phyloP scores from a whole-genome alignment of 345 rosid species.

The Isatis tinctoria region DNA sequence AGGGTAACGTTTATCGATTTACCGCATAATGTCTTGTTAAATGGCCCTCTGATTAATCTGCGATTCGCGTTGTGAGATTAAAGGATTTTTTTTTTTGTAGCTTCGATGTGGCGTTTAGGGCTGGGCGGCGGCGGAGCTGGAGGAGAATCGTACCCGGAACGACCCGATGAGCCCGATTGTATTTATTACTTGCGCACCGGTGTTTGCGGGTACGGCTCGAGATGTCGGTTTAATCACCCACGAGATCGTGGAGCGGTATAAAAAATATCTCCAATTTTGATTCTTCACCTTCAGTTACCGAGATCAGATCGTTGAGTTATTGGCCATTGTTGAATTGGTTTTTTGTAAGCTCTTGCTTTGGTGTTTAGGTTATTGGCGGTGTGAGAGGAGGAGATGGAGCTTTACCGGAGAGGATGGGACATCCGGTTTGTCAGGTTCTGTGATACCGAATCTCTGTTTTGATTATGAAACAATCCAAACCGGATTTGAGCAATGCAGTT shows the following conservation, averaged over 20 bases:
- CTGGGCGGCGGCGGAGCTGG: slow-evolving; percentile 22
- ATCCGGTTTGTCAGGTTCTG: slow-evolving; percentile 88
- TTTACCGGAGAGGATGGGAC: slow-evolving; percentile 75
- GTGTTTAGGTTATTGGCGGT: slow-evolving; percentile 54
- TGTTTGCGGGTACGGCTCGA: slow-evolving; percentile 68
- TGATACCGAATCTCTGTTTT: background rate
- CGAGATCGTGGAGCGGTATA: slow-evolving; percentile 77
- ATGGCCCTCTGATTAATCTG: slow-evolving; percentile 40
- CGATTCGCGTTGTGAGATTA: slow-evolving; percentile 13
- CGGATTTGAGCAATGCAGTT: slow-evolving; percentile 14
- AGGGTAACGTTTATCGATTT: slow-evolving; percentile 44
- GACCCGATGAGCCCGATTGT: slow-evolving; percentile 81
- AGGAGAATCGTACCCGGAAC: slow-evolving; percentile 63
- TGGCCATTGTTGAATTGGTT: background rate
- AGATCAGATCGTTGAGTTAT: slow-evolving; percentile 14
- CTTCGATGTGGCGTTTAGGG: slow-evolving; percentile 60
- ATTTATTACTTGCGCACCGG: slow-evolving; percentile 83
- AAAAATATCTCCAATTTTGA: background rate
- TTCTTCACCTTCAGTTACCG: slow-evolving; percentile 1
- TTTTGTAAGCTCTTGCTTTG: slow-evolving; percentile 18
- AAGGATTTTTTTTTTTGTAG: slow-evolving; percentile 17
- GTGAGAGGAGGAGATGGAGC: slow-evolving; percentile 56
- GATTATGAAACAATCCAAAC: background rate
- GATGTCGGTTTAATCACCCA: slow-evolving; percentile 99
- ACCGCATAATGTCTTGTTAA: slow-evolving; percentile 13